These are phyloP conservation scores for Eutrema japonicum DNA, from an alignment of 345 rosid genomes.

Conservation along the genomic window DNA sequence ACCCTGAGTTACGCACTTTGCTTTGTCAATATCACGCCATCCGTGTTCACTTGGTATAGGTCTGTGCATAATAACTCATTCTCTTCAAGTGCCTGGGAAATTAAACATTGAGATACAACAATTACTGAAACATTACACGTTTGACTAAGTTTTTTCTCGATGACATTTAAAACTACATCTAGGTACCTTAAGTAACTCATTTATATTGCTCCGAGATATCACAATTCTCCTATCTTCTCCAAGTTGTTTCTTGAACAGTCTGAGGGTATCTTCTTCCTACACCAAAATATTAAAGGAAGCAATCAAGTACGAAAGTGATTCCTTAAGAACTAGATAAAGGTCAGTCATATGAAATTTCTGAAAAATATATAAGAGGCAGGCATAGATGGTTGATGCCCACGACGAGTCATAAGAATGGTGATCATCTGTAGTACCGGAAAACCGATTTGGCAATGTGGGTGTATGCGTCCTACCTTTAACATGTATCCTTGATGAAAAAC, in stretches of 20 bases:
- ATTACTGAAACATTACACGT: constrained; percentile 47
- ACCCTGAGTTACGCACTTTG: constrained; percentile 58
- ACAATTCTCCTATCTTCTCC: constrained; percentile 88
- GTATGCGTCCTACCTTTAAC: constrained; percentile 9
- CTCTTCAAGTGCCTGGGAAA: constrained; percentile 83
- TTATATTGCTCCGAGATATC: constrained; percentile 80
- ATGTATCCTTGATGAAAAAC: constrained; percentile 16
- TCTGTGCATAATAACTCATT: constrained; percentile 78
- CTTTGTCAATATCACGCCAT: constrained; percentile 77
- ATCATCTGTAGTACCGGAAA: constrained; percentile 10
- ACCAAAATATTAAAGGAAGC: constrained; percentile 18
- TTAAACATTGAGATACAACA: constrained; percentile 2
- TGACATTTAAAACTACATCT: constrained; percentile 13
- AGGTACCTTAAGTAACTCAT: constrained; percentile 77
- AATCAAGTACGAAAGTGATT: not conserved
- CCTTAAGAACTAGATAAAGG: not conserved
- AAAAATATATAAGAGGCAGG: not conserved
- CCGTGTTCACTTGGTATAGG: constrained; percentile 67
- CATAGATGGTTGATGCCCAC: constrained; percentile 6
- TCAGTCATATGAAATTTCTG: constrained; percentile 1
- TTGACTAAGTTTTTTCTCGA: constrained; percentile 2
- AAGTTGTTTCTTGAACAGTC: constrained; percentile 77
- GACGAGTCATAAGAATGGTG: constrained; percentile 13
- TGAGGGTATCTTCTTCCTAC: constrained; percentile 80
- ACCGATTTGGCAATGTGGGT: not conserved